A percentile compares a stretch with the other conserved stretches of the same genome.
phyloP scores from a whole-genome alignment of 495 filamentous ascomycete genomes.

The Filosporella fistucella region DNA sequence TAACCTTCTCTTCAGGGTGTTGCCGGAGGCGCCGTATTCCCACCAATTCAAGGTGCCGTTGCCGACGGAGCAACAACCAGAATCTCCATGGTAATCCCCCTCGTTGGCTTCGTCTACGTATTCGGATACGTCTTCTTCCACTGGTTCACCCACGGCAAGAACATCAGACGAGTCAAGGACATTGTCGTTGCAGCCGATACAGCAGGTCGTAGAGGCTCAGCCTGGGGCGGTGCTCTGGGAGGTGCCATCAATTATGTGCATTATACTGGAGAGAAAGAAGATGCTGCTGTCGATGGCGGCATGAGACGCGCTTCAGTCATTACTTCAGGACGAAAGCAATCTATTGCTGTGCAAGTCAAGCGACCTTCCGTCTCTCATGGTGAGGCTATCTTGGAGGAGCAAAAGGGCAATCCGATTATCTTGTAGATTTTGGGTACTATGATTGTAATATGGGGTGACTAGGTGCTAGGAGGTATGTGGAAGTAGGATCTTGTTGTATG shows the following conservation, averaged over 20 bases:
- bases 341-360: slow-evolving; percentile 8
- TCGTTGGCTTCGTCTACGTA: slow-evolving; percentile 29
- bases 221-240: slow-evolving; percentile 7
- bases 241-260: slow-evolving; percentile 13
- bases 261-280: slow-evolving; percentile 9
- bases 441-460: too few species aligned
- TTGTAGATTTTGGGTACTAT: too few species aligned
- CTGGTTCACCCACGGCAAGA: slow-evolving; percentile 21
- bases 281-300: neutral
- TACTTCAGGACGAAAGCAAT: neutral
- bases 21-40: slow-evolving; percentile 60
- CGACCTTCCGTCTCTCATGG: neutral
- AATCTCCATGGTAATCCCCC: slow-evolving; percentile 40
- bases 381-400: slow-evolving; percentile 1
- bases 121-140: slow-evolving; percentile 26
- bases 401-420: slow-evolving; percentile 12
- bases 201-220: slow-evolving; percentile 9
- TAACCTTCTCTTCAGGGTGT: too few species aligned
- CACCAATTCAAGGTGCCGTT: slow-evolving; percentile 57
- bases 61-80: slow-evolving; percentile 49
- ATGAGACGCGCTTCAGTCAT: slow-evolving; percentile 2
- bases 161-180: slow-evolving; percentile 16
- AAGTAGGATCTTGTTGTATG: too few species aligned
- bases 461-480: too few species aligned
- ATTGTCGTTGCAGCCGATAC: slow-evolving; percentile 12